Percentiles rank a stretch among this genome's conserved stretches.
Conservation (phyloP, 164 flowering plant species). For the Tinospora cordifolia region DNA sequence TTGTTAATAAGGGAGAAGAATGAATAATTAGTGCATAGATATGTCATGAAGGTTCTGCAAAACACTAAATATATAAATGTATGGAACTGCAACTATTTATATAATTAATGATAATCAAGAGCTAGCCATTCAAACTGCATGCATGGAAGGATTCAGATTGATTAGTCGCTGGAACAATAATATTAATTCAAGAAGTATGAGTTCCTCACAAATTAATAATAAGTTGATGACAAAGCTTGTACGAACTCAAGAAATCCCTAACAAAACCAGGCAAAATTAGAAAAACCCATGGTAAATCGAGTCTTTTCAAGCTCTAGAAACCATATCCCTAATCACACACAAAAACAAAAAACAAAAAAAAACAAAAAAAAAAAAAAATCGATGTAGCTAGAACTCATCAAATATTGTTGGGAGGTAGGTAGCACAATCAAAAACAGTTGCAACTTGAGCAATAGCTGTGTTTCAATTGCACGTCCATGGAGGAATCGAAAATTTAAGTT, state of each 20-base stretch:
- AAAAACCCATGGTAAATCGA: constrained; percentile 23
- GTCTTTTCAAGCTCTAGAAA: constrained; percentile 33
- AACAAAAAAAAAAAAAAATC: too few species aligned
- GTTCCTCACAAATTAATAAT: neutral
- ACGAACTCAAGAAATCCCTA: neutral
- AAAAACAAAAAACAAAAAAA: too few species aligned
- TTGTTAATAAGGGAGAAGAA: neutral
- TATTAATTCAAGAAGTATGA: too few species aligned
- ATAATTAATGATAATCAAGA: too few species aligned
- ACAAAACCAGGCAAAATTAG: constrained; percentile 20
- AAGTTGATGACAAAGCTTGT: neutral
- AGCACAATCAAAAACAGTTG: constrained; percentile 37
- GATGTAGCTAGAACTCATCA: constrained; percentile 14
- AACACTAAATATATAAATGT: too few species aligned
- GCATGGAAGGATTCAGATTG: too few species aligned
- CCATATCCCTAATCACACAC: constrained; percentile 34
- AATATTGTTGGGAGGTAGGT: constrained; percentile 17
- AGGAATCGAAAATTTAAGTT: neutral
- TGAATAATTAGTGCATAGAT: too few species aligned
- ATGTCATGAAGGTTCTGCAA: too few species aligned
- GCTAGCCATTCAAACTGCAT: too few species aligned
- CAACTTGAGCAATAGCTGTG: constrained; percentile 25
- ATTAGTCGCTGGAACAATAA: too few species aligned
- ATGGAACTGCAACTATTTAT: too few species aligned
- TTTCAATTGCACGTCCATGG: constrained; percentile 13